Base-by-base conservation (phyloP, 2,329 filamentous ascomycete genomes). In the Trichoderma sp. region DNA sequence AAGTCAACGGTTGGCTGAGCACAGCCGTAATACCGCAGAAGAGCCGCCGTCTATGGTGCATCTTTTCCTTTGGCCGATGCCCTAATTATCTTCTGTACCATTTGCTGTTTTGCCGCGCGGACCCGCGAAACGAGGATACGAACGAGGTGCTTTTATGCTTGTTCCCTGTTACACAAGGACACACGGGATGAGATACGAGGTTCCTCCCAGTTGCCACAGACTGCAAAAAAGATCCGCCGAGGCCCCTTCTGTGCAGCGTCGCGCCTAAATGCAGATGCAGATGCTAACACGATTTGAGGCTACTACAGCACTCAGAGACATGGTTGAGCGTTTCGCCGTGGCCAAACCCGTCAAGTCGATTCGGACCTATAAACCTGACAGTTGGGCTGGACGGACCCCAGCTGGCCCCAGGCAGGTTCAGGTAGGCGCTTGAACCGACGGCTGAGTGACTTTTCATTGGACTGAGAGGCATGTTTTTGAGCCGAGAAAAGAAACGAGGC, bases 311-410 rank as follows among this genome's bases (percentile, higher is more conserved):
- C 21, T 19, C 51, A 41, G 34, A 7, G 21, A 59, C 34, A 59
- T 21, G 26, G 59, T 45, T 62, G 59, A 54, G 59, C 59, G 59
- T 54, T 54, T 63, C 48, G 59, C 50, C 26, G 45, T 21, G 34
- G 34, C 26, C 50, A 21, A 19, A 19, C 39, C 10, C 28, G 5
- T 7, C 28, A 5, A 39, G 14, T 21, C 41, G 54, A 63, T 63
- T 63, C 59, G 59, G 59, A 63, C 59, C 59, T 63, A 52, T 54
- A 41, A 62, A 19, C 26, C 15, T 5, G n/a, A 15, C 30, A 41
- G 15, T 55, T 26, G 34, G 48, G 44, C 44, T 59, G 26, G 43
- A 44, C 26, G 39, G 54, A 21, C 12, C 39, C 26, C 26, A 9
- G 30, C 7, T 34, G 10, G 7, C 7, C 9, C 30, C 30, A 39